phyloP scores from a whole-genome alignment of 1,284 basidiomycete genomes.

The Trichosporon sp. region DNA sequence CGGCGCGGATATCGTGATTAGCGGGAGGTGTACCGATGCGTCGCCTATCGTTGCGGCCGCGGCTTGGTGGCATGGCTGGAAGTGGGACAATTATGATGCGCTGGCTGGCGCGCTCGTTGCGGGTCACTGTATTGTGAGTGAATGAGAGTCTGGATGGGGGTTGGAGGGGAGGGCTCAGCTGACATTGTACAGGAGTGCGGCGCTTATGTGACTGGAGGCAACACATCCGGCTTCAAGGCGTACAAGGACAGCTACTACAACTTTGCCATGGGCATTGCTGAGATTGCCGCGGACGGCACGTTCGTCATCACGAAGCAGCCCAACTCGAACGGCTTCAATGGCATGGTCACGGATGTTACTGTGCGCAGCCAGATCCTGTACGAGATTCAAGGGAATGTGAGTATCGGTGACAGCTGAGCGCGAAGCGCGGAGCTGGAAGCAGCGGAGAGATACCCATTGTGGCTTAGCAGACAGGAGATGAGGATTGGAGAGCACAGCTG shows the following conservation, averaged over 20 bases:
- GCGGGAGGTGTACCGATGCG: constrained; percentile 28
- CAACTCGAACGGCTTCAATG: constrained; percentile 8
- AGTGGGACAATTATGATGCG: constrained; percentile 19
- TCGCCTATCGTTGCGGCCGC: constrained; percentile 25
- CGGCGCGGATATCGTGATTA: constrained; percentile 32
- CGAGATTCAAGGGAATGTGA: constrained; percentile 23
- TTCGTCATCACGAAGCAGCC: constrained; percentile 25
- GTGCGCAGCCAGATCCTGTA: constrained; percentile 21
- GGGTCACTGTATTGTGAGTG: constrained; percentile 16
- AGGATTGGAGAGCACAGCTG: not conserved
- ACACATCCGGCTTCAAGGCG: constrained; percentile 25
- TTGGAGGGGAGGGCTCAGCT: not conserved
- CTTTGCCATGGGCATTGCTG: constrained; percentile 28
- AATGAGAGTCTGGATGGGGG: too few relatives aligned
- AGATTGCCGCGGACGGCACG: constrained; percentile 24
- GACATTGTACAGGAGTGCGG: constrained; percentile 14
- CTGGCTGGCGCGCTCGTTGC: constrained; percentile 26
- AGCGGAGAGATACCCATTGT: too few relatives aligned
- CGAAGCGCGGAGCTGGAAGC: not conserved
- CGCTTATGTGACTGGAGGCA: constrained; percentile 30
- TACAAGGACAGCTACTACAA: constrained; percentile 20
- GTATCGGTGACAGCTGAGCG: too few relatives aligned
- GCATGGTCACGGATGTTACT: constrained; percentile 13
- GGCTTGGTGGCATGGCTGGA: constrained; percentile 27
- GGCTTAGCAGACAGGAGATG: too few relatives aligned